These are phyloP conservation scores for Trichoderma sp. DNA, from an alignment of 2,329 filamentous ascomycete species.

Conservation along the genomic window DNA sequence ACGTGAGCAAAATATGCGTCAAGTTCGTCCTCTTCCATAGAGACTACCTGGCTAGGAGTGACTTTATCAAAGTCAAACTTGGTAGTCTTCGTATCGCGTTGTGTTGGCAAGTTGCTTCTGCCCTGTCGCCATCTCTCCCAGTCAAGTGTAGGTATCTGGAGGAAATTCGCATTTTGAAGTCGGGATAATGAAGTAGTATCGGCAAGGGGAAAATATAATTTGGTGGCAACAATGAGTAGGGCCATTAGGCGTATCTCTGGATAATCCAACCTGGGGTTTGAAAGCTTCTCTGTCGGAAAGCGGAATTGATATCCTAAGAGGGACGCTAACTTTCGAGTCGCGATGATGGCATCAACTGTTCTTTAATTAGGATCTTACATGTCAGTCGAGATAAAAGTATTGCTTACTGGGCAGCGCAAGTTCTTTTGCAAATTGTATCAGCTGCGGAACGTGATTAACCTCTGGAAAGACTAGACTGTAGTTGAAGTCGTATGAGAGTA, in stretches of 20 bases:
- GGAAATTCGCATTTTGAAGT: constrained; percentile 10
- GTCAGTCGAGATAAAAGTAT: background rate
- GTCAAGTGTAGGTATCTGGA: constrained; percentile 46
- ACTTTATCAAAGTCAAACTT: constrained; percentile 47
- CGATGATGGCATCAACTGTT: constrained; percentile 52
- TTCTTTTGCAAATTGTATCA: constrained; percentile 67
- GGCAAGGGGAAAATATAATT: constrained; percentile 76
- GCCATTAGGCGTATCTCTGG: constrained; percentile 75
- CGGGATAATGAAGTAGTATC: constrained; percentile 41
- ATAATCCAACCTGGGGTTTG: constrained; percentile 52
- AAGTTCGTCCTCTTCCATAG: constrained; percentile 58
- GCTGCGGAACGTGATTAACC: constrained; percentile 65
- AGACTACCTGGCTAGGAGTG: constrained; percentile 59
- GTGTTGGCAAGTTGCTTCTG: constrained; percentile 35
- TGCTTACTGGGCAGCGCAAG: constrained; percentile 70
- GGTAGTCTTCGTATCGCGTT: constrained; percentile 16
- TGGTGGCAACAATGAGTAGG: constrained; percentile 71
- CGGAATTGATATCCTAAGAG: constrained; percentile 49
- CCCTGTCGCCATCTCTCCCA: constrained; percentile 68
- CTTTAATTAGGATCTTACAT: constrained; percentile 28
- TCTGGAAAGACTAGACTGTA: constrained; percentile 70
- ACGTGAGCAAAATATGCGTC: constrained; percentile 60
- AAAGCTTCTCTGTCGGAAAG: constrained; percentile 49
- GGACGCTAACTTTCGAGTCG: constrained; percentile 44
- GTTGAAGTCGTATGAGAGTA: constrained; percentile 61